A percentile compares a stretch with the other conserved stretches of the same genome.
phyloP scores from a whole-genome alignment of 345 rosid genomes.

The Melastoma malabathricum region DNA sequence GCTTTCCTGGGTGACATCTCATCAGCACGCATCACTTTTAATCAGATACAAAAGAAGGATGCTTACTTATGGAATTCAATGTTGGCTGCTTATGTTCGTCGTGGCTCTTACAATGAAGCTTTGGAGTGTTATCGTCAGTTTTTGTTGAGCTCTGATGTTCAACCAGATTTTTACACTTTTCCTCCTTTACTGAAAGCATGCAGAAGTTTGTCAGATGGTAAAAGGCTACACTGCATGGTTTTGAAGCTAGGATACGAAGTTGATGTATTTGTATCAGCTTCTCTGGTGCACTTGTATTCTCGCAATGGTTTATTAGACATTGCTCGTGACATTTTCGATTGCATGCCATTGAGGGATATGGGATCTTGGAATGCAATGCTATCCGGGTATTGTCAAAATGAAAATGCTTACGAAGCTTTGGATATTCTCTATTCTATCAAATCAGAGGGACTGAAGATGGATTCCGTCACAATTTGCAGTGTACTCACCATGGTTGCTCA shows the following conservation, averaged over 20 bases:
- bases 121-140: slow-evolving; percentile 5
- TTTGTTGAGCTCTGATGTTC: slow-evolving; percentile 8
- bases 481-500: slow-evolving; percentile 11
- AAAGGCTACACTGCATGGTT: slow-evolving; percentile 11
- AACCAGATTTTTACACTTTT: slow-evolving; percentile 14
- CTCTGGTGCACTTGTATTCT: slow-evolving; percentile 14
- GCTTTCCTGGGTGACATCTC: slow-evolving; percentile 14
- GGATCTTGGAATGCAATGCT: slow-evolving; percentile 19
- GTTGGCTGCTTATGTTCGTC: slow-evolving; percentile 11
- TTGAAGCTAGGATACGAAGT: slow-evolving; percentile 10
- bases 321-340: slow-evolving; percentile 12
- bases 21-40: slow-evolving; percentile 6
- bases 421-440: slow-evolving; percentile 10
- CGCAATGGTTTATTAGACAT: slow-evolving; percentile 9
- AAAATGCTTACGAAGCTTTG: slow-evolving; percentile 9
- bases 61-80: slow-evolving; percentile 13
- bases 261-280: slow-evolving; percentile 11
- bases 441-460: slow-evolving; percentile 12
- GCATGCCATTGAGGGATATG: slow-evolving; percentile 11
- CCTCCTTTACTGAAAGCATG: slow-evolving; percentile 18
- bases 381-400: slow-evolving; percentile 18
- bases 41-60: slow-evolving; percentile 7
- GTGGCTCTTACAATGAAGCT: slow-evolving; percentile 7
- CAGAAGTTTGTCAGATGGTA: slow-evolving; percentile 5
- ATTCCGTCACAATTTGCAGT: slow-evolving; percentile 11